Percentiles rank a stretch among this genome's conserved stretches.
Conservation (phyloP, 1,284 basidiomycete genomes). For the Exobasidium rhododendri region DNA sequence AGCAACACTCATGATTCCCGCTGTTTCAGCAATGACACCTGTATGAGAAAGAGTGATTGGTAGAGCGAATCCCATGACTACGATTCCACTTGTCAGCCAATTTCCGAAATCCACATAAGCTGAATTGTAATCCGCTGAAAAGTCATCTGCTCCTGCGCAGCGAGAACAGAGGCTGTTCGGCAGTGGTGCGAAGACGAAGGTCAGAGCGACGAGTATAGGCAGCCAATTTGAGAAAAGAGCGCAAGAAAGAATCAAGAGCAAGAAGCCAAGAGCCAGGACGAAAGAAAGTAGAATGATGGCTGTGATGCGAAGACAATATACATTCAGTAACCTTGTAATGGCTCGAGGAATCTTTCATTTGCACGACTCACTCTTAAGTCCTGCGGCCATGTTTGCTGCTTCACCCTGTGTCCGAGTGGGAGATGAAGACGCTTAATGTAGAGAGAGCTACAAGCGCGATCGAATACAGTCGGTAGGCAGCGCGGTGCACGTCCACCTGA, state of each 20-base stretch:
- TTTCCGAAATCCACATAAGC: constrained; percentile 77
- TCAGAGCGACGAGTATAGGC: constrained; percentile 88
- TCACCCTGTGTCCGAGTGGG: not conserved
- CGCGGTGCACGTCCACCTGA: too few relatives aligned
- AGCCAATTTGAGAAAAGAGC: constrained; percentile 96
- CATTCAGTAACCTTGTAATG: constrained; percentile 6
- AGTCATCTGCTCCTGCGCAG: constrained; percentile 60
- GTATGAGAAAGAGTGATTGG: constrained; percentile 90
- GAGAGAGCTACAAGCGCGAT: too few relatives aligned
- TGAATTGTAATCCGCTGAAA: constrained; percentile 61
- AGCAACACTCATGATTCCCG: constrained; percentile 88
- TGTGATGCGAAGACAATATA: constrained; percentile 15
- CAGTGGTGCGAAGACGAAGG: constrained; percentile 89
- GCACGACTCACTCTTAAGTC: constrained; percentile 35
- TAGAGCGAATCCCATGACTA: constrained; percentile 84
- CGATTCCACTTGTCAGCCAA: constrained; percentile 84
- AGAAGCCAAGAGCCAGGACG: constrained; percentile 91
- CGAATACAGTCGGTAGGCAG: too few relatives aligned
- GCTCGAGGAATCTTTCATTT: not conserved
- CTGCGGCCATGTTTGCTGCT: constrained; percentile 31
- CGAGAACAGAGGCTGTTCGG: constrained; percentile 75
- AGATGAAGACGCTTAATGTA: too few relatives aligned
- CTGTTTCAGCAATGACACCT: constrained; percentile 76
- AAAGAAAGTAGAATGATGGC: constrained; percentile 64
- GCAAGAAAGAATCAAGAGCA: constrained; percentile 95